Base-by-base conservation (phyloP, 352 stramenopile genomes). In the Pseudoperonospora humuli region DNA sequence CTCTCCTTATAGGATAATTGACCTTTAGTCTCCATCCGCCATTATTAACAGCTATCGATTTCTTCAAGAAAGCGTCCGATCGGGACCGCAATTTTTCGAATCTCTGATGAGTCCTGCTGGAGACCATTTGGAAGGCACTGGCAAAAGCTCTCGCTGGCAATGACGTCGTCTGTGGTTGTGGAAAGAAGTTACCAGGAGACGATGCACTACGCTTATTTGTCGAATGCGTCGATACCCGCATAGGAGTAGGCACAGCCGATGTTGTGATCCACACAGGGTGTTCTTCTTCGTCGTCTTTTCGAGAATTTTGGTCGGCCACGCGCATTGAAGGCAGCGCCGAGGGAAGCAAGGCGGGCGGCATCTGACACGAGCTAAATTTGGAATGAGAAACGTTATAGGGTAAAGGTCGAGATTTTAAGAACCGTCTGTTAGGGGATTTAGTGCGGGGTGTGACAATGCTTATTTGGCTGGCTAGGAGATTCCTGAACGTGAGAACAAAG, bases 121-220 rank as follows among this genome's bases (percentile, higher is more conserved):
- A 72, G 8, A 81, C 56, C 10, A 54, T 70, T 17, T 68, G 61
- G 32, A 84, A 61, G 6, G 70, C 72, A 28, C 28, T 71, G 7
- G 54, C 61, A 4, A 85, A 45, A 1, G 67, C 64, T 44, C 55
- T 52, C 6, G 54, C 67, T 4, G 66, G 52, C 34, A 57, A 66
- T 7, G 49, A 44, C 1, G 62, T 61, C 11, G 31, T 32, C 9
- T 39, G 36, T 24, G 50, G 39, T 25, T 50, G 52, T 26, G 68
- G 61, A 9, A 76, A 54, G 7, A 64, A 48, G 51, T 84, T 71
- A n/a, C 57, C 63, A 9, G 82, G 44, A 5, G 71, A 84, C 14
- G 65, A 60, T 2, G 71, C 63, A 39, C 71, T 71, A 39, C 72
- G 71, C 45, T 86, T 86, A 52, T 31, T 50, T 7, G 49, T 15